Evolutionary conservation across 768 basidiomycete species (phyloP), one percentile per base, ranked within the genome.

Genomic region (Trichaptum fuscoviolaceum): DNA sequence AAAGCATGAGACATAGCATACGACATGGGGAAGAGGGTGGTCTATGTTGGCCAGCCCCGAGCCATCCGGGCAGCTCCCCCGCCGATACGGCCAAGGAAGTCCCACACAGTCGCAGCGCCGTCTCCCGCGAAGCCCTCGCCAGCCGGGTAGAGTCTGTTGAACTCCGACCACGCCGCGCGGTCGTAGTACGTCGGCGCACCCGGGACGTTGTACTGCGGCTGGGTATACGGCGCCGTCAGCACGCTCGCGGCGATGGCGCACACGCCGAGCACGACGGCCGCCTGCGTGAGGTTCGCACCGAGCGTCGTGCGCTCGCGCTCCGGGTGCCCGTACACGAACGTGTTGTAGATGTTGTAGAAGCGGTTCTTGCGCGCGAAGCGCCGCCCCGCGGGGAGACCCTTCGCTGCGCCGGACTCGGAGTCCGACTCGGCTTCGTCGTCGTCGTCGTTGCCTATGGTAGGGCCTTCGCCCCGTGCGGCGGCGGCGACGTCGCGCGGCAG

Each of bases 281-380:
- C 66, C 2, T 77, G 71, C 42, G 42, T 52, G 42, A 52, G 20
- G 57, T 70, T 75, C 68, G 75, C 70, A 71, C 78, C 72, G 58
- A 63, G 67, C 63, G 75, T 69, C 23, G 73, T 65, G 23, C 76
- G 75, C 25, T 77, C 79, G 5, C 42, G 42, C 64, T 81, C 79
- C 69, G 83, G 78, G 63, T 76, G 76, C 23, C 82, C 80, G 67
- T 83, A 82, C 42, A 84, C 80, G 66, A 84, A 84, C 26, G 91
- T 93, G 75, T 93, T 93, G 76, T 93, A 92, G 73, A 93, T 91
- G 76, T 92, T 93, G 79, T 91, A 93, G 74, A 93, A 92, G 63
- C 87, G 82, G 61, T 80, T 77, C 64, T 72, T 75, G 64, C 69
- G 71, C 24, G 70, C 71, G 71, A 57, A 69, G 65, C 35, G 62